Conservation (phyloP, 805 yeast species). For the Spathaspora gorwiae region DNA sequence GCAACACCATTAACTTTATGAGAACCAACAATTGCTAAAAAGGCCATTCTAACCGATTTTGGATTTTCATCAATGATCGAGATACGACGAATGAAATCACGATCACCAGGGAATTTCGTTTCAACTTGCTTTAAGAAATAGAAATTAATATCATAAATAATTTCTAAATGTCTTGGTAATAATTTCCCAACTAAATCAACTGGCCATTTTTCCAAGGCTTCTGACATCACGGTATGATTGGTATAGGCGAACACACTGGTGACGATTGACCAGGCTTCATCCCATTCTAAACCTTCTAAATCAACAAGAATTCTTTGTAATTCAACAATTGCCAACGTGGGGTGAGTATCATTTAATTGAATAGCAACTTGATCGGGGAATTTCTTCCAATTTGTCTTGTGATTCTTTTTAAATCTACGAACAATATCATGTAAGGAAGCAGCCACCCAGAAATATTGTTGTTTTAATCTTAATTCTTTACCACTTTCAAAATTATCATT, state of each 20-base stretch:
- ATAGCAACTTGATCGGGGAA: constrained; percentile 85
- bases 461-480: constrained; percentile 87
- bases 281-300: constrained; percentile 77
- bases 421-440: constrained; percentile 89
- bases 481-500: constrained; percentile 91
- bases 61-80: constrained; percentile 77
- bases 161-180: constrained; percentile 88
- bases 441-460: constrained; percentile 95
- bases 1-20: constrained; percentile 96
- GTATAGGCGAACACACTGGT: constrained; percentile 83
- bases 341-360: constrained; percentile 93
- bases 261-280: constrained; percentile 80
- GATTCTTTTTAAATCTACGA: constrained; percentile 78
- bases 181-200: constrained; percentile 71
- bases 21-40: constrained; percentile 84
- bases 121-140: constrained; percentile 74
- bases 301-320: constrained; percentile 83
- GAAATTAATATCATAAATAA: constrained; percentile 80
- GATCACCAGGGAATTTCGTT: constrained; percentile 69
- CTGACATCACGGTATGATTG: constrained; percentile 91
- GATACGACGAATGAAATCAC: constrained; percentile 61
- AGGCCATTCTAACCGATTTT: constrained; percentile 89
- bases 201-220: constrained; percentile 96
- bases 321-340: constrained; percentile 87
- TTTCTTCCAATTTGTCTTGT: constrained; percentile 69